Percentiles rank a stretch among this genome's conserved stretches.
Evolutionary conservation across 148 eudicot species (phyloP).

Genomic region (Persicaria maculosa): DNA sequence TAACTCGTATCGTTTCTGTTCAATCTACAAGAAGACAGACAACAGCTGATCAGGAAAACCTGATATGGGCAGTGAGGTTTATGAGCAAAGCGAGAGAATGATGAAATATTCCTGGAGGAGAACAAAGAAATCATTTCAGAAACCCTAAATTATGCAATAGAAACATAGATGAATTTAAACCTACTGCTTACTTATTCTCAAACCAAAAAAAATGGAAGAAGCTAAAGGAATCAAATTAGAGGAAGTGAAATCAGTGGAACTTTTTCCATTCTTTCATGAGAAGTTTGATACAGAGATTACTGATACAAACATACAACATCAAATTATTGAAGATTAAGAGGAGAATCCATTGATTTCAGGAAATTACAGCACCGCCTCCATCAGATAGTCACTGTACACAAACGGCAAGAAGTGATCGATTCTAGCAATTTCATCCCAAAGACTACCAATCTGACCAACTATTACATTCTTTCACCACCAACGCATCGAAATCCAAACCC

Average conservation of each 20-base stretch:
- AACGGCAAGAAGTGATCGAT: background rate
- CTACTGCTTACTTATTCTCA: background rate
- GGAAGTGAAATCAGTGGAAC: no score
- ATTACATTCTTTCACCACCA: background rate
- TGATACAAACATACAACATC: background rate
- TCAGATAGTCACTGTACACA: no score
- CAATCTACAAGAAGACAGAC: background rate
- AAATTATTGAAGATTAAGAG: background rate
- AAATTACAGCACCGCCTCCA: no score
- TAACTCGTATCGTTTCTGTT: background rate
- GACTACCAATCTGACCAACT: no score
- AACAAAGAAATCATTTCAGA: background rate
- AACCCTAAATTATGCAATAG: background rate
- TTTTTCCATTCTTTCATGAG: background rate
- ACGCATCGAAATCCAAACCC: background rate
- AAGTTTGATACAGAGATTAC: background rate
- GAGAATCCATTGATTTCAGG: background rate
- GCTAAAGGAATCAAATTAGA: no score
- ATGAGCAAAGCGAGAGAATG: background rate
- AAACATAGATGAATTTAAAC: background rate
- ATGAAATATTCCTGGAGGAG: background rate
- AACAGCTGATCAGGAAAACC: background rate
- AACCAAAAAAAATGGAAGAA: background rate
- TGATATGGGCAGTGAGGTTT: background rate
- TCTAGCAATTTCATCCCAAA: background rate